Conservation (phyloP, 768 basidiomycete species). For the Candolleomyces eurysporus region DNA sequence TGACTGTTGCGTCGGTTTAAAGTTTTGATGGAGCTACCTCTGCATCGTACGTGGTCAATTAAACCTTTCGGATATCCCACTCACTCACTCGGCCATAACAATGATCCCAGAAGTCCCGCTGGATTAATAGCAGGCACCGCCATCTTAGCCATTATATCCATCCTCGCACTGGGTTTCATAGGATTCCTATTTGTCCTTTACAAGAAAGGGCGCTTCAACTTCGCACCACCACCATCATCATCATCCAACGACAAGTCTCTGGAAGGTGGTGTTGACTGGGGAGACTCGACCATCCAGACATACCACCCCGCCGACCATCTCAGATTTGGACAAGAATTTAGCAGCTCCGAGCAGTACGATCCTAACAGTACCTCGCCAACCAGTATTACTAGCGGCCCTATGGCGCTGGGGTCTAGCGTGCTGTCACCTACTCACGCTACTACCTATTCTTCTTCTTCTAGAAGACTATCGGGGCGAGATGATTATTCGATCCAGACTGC, state of each 20-base stretch:
- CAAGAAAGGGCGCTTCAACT: conserved; percentile 2
- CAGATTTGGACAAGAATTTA: too few species aligned
- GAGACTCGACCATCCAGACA: too few species aligned
- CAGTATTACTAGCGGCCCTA: too few species aligned
- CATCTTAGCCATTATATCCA: conserved; percentile 9
- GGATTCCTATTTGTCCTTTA: not conserved
- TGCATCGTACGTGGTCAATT: not conserved
- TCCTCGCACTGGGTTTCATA: conserved; percentile 7
- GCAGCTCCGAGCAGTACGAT: too few species aligned
- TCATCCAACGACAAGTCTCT: not conserved
- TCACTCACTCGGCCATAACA: not conserved
- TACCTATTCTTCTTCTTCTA: too few species aligned
- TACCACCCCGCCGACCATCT: too few species aligned
- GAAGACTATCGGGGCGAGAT: too few species aligned
- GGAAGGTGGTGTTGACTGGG: too few species aligned
- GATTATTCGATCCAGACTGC: too few species aligned
- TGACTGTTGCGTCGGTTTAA: not conserved
- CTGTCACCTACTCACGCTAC: too few species aligned
- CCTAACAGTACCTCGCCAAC: too few species aligned
- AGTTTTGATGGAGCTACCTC: not conserved
- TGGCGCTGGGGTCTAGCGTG: too few species aligned
- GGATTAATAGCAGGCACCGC: conserved; percentile 14
- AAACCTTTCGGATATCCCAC: not conserved
- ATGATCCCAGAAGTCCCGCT: not conserved
- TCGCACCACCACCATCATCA: not conserved